Conservation (phyloP, 345 rosid genomes). For the Trapa bicornis region DNA sequence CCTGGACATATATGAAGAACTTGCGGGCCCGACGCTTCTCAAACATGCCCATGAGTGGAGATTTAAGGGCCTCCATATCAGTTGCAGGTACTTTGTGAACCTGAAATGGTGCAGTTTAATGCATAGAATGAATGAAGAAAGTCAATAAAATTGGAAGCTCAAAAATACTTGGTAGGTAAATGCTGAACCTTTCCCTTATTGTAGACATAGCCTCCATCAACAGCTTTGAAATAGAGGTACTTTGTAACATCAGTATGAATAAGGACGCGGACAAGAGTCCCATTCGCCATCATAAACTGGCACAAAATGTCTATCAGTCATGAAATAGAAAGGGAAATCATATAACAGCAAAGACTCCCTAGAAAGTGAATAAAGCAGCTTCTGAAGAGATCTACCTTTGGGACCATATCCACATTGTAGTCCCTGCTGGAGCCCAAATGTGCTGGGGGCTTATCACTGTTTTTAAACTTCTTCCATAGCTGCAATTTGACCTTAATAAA, state of each 20-base stretch:
- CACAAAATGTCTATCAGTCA: neutral
- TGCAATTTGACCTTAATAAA: slow-evolving; percentile 11
- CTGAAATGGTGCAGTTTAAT: slow-evolving; percentile 18
- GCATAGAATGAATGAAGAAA: neutral
- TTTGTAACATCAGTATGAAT: slow-evolving; percentile 16
- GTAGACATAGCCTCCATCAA: slow-evolving; percentile 15
- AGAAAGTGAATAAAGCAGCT: neutral
- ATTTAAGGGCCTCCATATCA: slow-evolving; percentile 87
- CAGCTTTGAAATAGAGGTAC: slow-evolving; percentile 18
- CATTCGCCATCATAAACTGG: slow-evolving; percentile 19
- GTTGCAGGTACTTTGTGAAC: slow-evolving; percentile 96
- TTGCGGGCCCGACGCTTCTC: slow-evolving; percentile 94
- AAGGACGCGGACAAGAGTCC: slow-evolving; percentile 14
- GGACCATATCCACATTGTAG: slow-evolving; percentile 44
- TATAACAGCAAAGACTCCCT: neutral
- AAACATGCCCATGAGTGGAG: slow-evolving; percentile 96
- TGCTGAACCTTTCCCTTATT: slow-evolving; percentile 47
- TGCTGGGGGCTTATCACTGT: slow-evolving; percentile 79
- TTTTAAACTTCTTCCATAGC: slow-evolving; percentile 95
- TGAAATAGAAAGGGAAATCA: neutral
- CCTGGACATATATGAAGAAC: slow-evolving; percentile 80
- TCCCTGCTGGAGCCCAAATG: slow-evolving; percentile 92
- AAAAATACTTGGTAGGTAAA: slow-evolving; percentile 1
- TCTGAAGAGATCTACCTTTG: slow-evolving; percentile 8
- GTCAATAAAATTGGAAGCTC: neutral